A percentile compares a stretch with the other conserved stretches of the same genome.
These are phyloP conservation scores for Trypanosoma congolense DNA, from an alignment of 208 protist genomes.

Conservation along the genomic window DNA sequence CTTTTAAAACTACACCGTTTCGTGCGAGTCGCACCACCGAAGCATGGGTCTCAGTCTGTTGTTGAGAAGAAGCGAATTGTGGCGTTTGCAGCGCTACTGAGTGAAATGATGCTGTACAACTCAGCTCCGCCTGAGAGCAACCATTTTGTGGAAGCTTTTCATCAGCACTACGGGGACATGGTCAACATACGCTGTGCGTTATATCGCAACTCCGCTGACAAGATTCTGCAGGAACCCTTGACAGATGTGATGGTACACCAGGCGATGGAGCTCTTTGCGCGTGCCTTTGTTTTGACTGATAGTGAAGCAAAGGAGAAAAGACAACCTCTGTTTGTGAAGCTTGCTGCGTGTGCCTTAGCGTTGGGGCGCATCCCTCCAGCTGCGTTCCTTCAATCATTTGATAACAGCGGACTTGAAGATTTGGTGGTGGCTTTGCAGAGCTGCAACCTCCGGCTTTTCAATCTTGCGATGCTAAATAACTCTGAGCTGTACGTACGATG, in stretches of 20 bases:
- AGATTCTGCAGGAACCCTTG: slow-evolving; percentile 48
- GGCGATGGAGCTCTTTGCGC: slow-evolving; percentile 45
- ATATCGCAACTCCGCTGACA: slow-evolving; percentile 59
- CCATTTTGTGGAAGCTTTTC: slow-evolving; percentile 60
- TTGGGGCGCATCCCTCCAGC: slow-evolving; percentile 25
- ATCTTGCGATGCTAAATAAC: slow-evolving; percentile 48
- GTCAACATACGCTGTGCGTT: slow-evolving; percentile 58
- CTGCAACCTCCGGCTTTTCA: slow-evolving; percentile 49
- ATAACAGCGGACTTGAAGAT: slow-evolving; percentile 40
- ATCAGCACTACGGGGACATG: slow-evolving; percentile 35
- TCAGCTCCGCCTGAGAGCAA: slow-evolving; percentile 33
- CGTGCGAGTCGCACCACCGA: slow-evolving; percentile 27
- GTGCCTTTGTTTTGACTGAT: slow-evolving; percentile 44
- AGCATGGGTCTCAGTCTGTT: slow-evolving; percentile 11
- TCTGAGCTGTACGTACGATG: slow-evolving; percentile 52
- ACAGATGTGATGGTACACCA: slow-evolving; percentile 31
- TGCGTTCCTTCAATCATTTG: slow-evolving; percentile 19
- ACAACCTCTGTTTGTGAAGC: slow-evolving; percentile 49
- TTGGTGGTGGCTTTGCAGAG: slow-evolving; percentile 59
- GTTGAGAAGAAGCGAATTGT: slow-evolving; percentile 34
- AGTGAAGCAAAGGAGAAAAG: slow-evolving; percentile 21
- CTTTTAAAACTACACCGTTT: slow-evolving; percentile 56
- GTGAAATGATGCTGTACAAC: slow-evolving; percentile 47
- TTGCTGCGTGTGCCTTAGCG: slow-evolving; percentile 45
- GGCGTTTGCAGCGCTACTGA: slow-evolving; percentile 50